Conservation (phyloP, 306 rosid species). For the Prunus salicina region DNA sequence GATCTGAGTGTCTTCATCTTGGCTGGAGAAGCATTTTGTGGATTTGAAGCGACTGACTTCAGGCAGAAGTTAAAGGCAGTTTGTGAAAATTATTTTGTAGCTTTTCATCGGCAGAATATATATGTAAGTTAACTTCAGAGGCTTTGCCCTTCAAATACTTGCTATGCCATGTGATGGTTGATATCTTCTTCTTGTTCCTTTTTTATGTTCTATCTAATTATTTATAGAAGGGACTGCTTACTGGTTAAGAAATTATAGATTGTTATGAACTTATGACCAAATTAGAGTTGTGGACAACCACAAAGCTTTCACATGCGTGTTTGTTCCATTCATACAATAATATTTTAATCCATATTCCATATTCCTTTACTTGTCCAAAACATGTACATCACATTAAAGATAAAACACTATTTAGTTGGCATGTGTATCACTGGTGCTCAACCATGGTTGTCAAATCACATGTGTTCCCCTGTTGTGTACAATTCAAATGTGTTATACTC, state of each 20-base stretch:
- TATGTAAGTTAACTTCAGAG: slow-evolving; percentile 63
- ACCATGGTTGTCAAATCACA: not conserved
- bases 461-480: not conserved
- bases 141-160: slow-evolving; percentile 6
- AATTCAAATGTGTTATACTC: not conserved
- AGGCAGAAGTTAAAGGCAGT: slow-evolving; percentile 91
- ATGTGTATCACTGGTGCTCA: not conserved
- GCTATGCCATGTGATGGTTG: not conserved
- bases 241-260: not conserved
- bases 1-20: slow-evolving; percentile 81
- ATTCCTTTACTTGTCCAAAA: not conserved
- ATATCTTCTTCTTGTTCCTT: not conserved
- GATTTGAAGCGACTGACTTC: slow-evolving; percentile 92
- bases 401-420: not conserved
- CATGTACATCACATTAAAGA: not conserved
- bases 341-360: not conserved
- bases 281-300: not conserved
- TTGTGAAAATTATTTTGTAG: slow-evolving; percentile 87
- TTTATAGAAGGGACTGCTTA: not conserved
- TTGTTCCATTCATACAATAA: not conserved
- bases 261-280: not conserved
- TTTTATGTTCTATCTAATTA: not conserved
- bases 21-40: slow-evolving; percentile 98
- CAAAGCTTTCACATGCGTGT: not conserved
- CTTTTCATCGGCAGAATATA: slow-evolving; percentile 90